A percentile compares a stretch with the other conserved stretches of the same genome.
These are phyloP conservation scores for Suillus fuscotomentosus DNA, from an alignment of 768 basidiomycete species.

Conservation along the genomic window DNA sequence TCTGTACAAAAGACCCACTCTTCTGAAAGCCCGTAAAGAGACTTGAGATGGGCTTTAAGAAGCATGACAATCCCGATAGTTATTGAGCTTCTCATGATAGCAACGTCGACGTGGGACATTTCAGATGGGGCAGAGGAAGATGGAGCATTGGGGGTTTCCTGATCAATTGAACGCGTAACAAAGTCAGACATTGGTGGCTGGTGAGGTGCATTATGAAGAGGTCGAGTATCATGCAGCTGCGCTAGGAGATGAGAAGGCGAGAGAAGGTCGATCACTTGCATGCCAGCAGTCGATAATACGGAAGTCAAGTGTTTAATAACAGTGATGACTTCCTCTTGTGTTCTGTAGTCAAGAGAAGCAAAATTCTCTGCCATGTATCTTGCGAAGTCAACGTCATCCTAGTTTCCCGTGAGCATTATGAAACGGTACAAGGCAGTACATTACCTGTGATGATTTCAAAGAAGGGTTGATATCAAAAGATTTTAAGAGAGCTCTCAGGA, in stretches of 20 bases:
- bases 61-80: conserved; percentile 84
- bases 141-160: conserved; percentile 6
- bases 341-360: conserved; percentile 90
- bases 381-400: conserved; percentile 84
- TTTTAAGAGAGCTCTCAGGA: conserved; percentile 78
- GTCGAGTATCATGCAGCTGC: conserved; percentile 46
- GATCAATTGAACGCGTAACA: background rate
- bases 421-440: background rate
- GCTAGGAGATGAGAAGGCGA: conserved; percentile 70
- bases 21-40: conserved; percentile 82
- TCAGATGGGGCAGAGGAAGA: background rate
- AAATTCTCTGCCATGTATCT: conserved; percentile 97
- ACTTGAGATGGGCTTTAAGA: conserved; percentile 83
- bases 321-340: conserved; percentile 87
- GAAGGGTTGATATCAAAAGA: conserved; percentile 73
- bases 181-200: background rate
- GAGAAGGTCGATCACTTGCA: conserved; percentile 73
- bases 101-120: conserved; percentile 14
- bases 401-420: conserved; percentile 1
- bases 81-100: conserved; percentile 64
- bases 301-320: conserved; percentile 79
- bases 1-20: conserved; percentile 58
- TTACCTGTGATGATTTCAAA: conserved; percentile 57
- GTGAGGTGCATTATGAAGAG: conserved; percentile 10
- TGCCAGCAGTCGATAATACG: conserved; percentile 75